Evolutionary conservation across 768 basidiomycete genomes (phyloP), one percentile per base, ranked within the genome.

Genomic region (Pisolithus albus): DNA sequence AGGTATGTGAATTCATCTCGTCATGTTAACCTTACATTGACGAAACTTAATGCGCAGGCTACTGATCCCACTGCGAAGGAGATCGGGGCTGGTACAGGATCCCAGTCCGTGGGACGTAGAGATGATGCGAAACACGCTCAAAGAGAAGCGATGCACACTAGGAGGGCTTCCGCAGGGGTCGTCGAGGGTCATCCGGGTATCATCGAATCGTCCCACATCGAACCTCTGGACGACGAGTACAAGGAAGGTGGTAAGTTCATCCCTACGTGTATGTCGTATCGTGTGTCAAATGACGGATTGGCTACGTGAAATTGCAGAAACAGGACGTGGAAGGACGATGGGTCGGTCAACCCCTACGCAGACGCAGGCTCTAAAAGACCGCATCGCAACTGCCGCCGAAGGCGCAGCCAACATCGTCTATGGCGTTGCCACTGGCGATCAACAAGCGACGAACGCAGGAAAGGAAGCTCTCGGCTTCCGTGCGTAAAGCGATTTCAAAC

Each of bases 111-210:
- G 21, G 75, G 75, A 19, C 76, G 76, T 0, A 74, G 75, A 4
- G 75, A 71, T 6, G 68, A 66, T 19, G 49, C 61, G 26, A 61
- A 68, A 51, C 52, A 68, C 10, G 76, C 72, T 23, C 66, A 70
- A 47, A 61, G 64, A 41, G 62, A 75, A 28, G 75, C 76, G 3
- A 61, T 66, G 49, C 69, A 68, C 19, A 61, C 59, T 41, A 67
- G 76, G 60, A 73, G 69, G 50, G 52, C 72, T 50, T 64, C 68
- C 7, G 72, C 76, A 8, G 78, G 80, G 18, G 78, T 80, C 34
- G 63, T 76, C 37, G 80, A 81, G 61, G 73, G 70, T 13, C 72
- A 70, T 2, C 77, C 81, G 6, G 79, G 80, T 16, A 79, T 81
- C 56, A 79, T 82, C 56, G 79, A 82, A 63, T 65, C 69, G 30